Conservation (phyloP, 2,329 filamentous ascomycete genomes). For the Fusarium nodosum region DNA sequence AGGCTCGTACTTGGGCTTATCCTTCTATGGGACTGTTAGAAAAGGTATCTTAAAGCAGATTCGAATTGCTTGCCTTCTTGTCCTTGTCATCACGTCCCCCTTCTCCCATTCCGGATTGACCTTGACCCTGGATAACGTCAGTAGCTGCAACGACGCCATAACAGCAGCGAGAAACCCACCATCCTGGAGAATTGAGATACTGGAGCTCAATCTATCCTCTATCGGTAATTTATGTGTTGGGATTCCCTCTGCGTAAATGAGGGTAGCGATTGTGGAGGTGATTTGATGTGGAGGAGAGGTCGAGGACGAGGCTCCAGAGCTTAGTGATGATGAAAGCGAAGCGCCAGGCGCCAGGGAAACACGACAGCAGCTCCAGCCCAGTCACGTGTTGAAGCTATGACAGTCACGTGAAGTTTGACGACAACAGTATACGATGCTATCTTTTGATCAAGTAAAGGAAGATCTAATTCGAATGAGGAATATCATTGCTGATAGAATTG, state of each 20-base stretch:
- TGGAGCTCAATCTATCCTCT: slow-evolving; percentile 41
- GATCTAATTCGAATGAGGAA: not conserved
- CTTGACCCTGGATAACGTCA: slow-evolving; percentile 73
- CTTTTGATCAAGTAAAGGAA: not conserved
- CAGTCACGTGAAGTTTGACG: slow-evolving; percentile 35
- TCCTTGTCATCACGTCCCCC: slow-evolving; percentile 89
- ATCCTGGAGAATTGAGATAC: slow-evolving; percentile 54
- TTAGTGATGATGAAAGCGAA: slow-evolving; percentile 54
- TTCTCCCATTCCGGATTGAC: slow-evolving; percentile 88
- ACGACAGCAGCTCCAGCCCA: slow-evolving; percentile 56
- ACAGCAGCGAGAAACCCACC: slow-evolving; percentile 48
- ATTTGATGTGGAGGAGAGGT: slow-evolving; percentile 45
- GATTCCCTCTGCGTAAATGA: slow-evolving; percentile 22
- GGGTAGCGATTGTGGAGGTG: slow-evolving; percentile 38
- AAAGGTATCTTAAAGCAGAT: not conserved
- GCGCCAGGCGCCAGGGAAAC: slow-evolving; percentile 61
- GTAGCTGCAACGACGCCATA: slow-evolving; percentile 12
- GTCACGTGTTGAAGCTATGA: slow-evolving; percentile 49
- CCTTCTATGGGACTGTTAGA: slow-evolving; percentile 75
- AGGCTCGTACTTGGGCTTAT: slow-evolving; percentile 99
- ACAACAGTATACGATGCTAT: not conserved
- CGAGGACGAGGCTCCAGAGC: slow-evolving; percentile 47
- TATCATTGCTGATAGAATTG: not conserved
- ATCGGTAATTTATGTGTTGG: slow-evolving; percentile 15
- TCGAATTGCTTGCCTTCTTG: slow-evolving; percentile 79